Base-by-base conservation (phyloP, 2,329 filamentous ascomycete species). In the Aspergillus ochraceus region DNA sequence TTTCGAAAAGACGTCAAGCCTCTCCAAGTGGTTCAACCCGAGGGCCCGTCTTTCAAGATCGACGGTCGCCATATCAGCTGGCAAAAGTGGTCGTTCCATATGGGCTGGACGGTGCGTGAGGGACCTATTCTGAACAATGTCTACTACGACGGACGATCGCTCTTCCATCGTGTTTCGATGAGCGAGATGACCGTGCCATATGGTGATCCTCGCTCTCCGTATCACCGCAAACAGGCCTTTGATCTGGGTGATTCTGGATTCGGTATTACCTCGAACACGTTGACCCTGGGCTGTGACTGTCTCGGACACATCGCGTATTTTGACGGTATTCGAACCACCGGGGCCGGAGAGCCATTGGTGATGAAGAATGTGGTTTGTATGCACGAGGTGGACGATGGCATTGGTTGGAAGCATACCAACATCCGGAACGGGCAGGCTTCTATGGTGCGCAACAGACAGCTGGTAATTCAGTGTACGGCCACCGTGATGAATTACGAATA, bases 401-500 rank as follows among this genome's bases (percentile, higher is more conserved):
- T 90, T 47, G 81, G 82, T 6, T 90, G 87, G 86, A 90, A 90
- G 69, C 88, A 90, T 73, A 88, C 86, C 5, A 89, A 90, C 75
- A 88, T 84, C 77, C 80, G 87, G 4, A 90, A 86, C 0, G 79
- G 81, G 29, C 81, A 85, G 1, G 86, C 86, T 0, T 85, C 87
- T 1, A 85, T 89, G 0, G 84, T 84, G 0, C 80, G 88, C 8
- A 79, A 82, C 59, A 82, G 88, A 0, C 84, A 88, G 64, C 79
- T 90, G 2, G 86, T 90, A 0, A 72, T 90, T 2, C 88, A 90
- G 65, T 87, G 84, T 68, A 87, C 90, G 72, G 85, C 88, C 63
- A 90, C 88, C 0, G 81, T 90, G 2, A 85, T 85, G 20, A 90
- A 90, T 74, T 90, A 90, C 76, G 88, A 90, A 68, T 90, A 90